These are phyloP conservation scores for Pythium apleroticum DNA, from an alignment of 352 stramenopile genomes.

Conservation along the genomic window DNA sequence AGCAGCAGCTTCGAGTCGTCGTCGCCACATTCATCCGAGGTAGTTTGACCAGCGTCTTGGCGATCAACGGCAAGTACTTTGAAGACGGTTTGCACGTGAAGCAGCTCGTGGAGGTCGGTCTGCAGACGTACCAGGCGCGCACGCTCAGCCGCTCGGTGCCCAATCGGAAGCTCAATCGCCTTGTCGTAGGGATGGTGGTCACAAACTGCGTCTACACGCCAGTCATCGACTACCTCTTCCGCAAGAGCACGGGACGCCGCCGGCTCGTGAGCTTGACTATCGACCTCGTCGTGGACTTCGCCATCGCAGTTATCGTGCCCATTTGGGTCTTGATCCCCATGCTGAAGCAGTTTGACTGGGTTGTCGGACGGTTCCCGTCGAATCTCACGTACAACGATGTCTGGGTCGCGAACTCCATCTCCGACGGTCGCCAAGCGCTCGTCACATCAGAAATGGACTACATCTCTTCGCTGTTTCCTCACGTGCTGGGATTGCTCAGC, in stretches of 20 bases:
- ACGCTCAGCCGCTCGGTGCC: conserved; percentile 3
- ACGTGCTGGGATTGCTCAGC: conserved; percentile 2
- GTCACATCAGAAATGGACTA: conserved; percentile 11
- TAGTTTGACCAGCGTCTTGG: neutral
- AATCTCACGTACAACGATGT: conserved; percentile 12
- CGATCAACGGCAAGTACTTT: neutral
- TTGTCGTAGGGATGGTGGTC: neutral
- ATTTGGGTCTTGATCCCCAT: conserved; percentile 3
- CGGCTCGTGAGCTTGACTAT: neutral
- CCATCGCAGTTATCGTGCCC: conserved; percentile 4
- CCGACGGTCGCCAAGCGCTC: conserved; percentile 7
- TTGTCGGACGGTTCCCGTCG: neutral
- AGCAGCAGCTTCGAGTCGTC: neutral
- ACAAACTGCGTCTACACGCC: conserved; percentile 4
- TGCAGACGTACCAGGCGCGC: conserved; percentile 10
- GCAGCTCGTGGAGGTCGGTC: neutral
- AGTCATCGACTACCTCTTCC: neutral
- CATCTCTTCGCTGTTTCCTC: conserved; percentile 11
- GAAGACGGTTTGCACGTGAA: neutral
- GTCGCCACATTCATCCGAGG: neutral
- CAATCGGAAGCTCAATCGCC: neutral
- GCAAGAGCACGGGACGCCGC: neutral
- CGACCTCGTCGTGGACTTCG: conserved; percentile 10
- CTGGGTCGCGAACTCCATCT: conserved; percentile 4
- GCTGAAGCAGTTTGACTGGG: neutral